Base-by-base conservation (phyloP, 148 eudicot genomes). In the Silene uniflora region DNA sequence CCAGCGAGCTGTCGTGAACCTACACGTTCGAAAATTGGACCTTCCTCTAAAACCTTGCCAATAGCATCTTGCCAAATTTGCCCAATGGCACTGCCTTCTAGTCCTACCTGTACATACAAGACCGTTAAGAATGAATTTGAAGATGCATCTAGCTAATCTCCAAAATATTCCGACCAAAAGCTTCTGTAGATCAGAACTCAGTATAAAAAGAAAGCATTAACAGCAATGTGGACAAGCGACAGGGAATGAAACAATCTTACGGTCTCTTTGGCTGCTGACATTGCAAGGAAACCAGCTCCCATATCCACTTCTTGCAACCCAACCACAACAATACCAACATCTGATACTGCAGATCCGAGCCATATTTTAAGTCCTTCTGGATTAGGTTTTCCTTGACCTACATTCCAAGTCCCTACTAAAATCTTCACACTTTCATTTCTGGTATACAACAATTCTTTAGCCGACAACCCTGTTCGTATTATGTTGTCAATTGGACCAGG, bases 231-330 rank as follows among this genome's bases (percentile, higher is more conserved):
- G 79, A 25, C 10, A 47, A 56, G 29, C 54, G 5, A 54, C 16
- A 42, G 72, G 22, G 58, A 29, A 62, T 24, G 12, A 77, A 60
- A 61, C 76, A 66, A 69, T 63, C 96, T 92, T 85, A 96, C 99
- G 69, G 97, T 89, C 86, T 96, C 99, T 92, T 96, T 96, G 8
- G 99, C 99, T 35, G 98, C 99, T 25, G 99, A 96, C 98, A 96
- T 92, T 10, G 99, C 99, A 73, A 96, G 91, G 78, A 96, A 96
- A n/a, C 99, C 99, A 22, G 99, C 99, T 13, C 99, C 99, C 99
- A 96, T 96, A 72, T 96, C 99, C 75, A 96, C 99, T 85, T 96
- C 99, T 85, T 96, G 99, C 88, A 91, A 84, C 54, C 99, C 99
- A 73, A 96, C 89, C 60, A 96, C 98, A 61, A 96, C 84, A 61